phyloP scores from a whole-genome alignment of 2,329 filamentous ascomycete genomes.

The Colletotrichum tabaci region DNA sequence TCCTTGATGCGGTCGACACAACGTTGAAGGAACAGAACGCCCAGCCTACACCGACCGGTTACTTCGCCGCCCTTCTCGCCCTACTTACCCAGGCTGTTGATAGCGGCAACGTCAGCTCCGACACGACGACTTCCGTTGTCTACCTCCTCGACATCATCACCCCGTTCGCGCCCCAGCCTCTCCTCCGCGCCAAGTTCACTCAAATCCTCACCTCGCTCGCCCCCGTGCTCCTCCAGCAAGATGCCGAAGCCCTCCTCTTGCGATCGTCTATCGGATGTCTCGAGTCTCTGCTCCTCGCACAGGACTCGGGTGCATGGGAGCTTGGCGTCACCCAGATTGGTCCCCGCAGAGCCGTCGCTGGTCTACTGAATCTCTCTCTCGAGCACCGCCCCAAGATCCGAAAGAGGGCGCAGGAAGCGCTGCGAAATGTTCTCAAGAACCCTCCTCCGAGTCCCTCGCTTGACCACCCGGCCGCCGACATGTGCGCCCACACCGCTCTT shows the following conservation, averaged over 20 bases:
- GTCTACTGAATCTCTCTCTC: constrained; percentile 85
- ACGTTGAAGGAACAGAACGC: constrained; percentile 91
- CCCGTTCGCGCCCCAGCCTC: constrained; percentile 84
- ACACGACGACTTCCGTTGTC: constrained; percentile 87
- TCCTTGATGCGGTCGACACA: constrained; percentile 92
- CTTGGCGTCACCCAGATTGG: constrained; percentile 86
- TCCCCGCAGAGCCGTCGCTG: constrained; percentile 88
- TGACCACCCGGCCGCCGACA: constrained; percentile 94
- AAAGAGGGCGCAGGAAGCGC: constrained; percentile 91
- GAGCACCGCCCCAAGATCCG: constrained; percentile 94
- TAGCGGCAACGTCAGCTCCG: constrained; percentile 80
- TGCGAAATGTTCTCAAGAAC: constrained; percentile 85
- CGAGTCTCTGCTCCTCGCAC: constrained; percentile 90
- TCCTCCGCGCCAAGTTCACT: constrained; percentile 94
- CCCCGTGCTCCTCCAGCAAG: constrained; percentile 83
- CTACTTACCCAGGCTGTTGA: constrained; percentile 84
- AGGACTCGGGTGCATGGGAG: constrained; percentile 91
- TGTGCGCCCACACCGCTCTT: constrained; percentile 94
- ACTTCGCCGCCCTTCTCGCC: constrained; percentile 95
- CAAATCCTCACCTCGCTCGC: constrained; percentile 91
- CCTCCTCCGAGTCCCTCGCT: constrained; percentile 92
- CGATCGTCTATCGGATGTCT: constrained; percentile 92
- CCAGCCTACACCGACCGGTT: constrained; percentile 87
- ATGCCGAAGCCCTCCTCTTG: constrained; percentile 89
- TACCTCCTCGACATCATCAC: constrained; percentile 96